Percentiles rank a stretch among this genome's conserved stretches.
Evolutionary conservation across 129 eudicot genomes (phyloP).

Genomic region (Flaveria brownii): DNA sequence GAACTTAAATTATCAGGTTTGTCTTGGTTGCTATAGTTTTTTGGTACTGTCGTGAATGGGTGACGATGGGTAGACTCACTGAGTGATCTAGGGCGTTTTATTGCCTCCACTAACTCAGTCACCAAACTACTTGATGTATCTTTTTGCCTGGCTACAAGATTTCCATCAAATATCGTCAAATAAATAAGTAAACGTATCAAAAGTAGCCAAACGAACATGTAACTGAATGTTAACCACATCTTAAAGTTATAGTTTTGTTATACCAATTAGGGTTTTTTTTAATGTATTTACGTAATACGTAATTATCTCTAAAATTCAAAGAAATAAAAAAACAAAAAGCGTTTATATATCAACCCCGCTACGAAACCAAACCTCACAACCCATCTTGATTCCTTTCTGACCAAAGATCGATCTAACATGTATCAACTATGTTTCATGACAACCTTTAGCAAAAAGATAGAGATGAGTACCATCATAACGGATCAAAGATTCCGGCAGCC

Average conservation of each 20-base stretch:
- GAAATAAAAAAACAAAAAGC: not conserved
- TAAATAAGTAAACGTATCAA: too few relatives aligned
- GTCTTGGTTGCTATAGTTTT: constrained; percentile 20
- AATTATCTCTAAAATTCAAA: not conserved
- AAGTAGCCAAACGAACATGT: too few relatives aligned
- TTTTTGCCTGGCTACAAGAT: constrained; percentile 79
- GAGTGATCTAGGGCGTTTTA: constrained; percentile 77
- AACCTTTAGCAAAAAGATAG: not conserved
- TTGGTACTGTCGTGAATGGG: constrained; percentile 44
- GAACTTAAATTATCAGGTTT: constrained; percentile 18
- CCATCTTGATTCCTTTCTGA: not conserved
- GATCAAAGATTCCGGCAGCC: constrained; percentile 89
- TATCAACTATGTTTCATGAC: not conserved
- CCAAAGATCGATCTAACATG: not conserved
- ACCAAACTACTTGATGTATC: constrained; percentile 76
- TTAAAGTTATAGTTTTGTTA: not conserved
- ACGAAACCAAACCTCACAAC: not conserved
- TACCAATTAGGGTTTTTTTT: not conserved
- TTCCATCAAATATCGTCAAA: not conserved
- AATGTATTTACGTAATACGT: not conserved
- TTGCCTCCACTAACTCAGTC: constrained; percentile 75
- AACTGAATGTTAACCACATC: too few relatives aligned
- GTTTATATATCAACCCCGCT: not conserved
- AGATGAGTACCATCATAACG: constrained; percentile 79
- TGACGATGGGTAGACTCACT: constrained; percentile 80